These are phyloP conservation scores for Aeschynomene evenia DNA, from an alignment of 306 rosid genomes.

Conservation along the genomic window DNA sequence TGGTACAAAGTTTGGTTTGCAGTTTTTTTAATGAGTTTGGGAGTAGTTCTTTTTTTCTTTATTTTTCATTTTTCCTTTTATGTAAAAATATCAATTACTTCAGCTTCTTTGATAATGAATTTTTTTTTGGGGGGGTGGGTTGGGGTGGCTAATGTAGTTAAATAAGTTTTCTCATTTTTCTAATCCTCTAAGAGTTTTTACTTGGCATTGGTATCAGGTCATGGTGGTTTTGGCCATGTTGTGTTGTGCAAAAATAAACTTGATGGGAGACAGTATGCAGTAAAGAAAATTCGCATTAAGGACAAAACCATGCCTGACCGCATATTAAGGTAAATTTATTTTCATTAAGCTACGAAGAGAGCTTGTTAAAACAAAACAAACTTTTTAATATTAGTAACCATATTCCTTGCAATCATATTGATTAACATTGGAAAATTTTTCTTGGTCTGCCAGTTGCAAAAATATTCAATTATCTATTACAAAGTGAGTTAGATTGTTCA, in stretches of 20 bases:
- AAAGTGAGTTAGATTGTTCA: constrained; percentile 9
- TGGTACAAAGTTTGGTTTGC: constrained; percentile 17
- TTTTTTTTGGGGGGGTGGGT: background rate
- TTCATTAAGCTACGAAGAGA: constrained; percentile 22
- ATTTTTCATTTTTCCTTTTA: background rate
- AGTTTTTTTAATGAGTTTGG: background rate
- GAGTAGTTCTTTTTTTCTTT: constrained; percentile 3
- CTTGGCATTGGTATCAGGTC: constrained; percentile 56
- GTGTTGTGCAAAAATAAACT: constrained; percentile 92
- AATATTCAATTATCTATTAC: constrained; percentile 16
- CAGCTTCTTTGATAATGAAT: constrained; percentile 13
- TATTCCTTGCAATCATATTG: constrained; percentile 20
- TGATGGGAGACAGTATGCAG: constrained; percentile 95
- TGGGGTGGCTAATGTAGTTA: background rate
- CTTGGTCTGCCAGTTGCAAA: constrained; percentile 7
- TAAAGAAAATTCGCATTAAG: constrained; percentile 86
- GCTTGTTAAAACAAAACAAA: background rate
- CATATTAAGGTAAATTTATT: constrained; percentile 70
- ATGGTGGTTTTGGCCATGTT: constrained; percentile 97
- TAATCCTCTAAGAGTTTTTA: constrained; percentile 22
- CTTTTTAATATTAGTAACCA: background rate
- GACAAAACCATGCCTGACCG: constrained; percentile 89
- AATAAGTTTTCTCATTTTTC: constrained; percentile 24
- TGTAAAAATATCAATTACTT: background rate
- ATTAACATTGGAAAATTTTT: constrained; percentile 2